phyloP scores from a whole-genome alignment of 345 rosid species.

The Kandelia obovata region DNA sequence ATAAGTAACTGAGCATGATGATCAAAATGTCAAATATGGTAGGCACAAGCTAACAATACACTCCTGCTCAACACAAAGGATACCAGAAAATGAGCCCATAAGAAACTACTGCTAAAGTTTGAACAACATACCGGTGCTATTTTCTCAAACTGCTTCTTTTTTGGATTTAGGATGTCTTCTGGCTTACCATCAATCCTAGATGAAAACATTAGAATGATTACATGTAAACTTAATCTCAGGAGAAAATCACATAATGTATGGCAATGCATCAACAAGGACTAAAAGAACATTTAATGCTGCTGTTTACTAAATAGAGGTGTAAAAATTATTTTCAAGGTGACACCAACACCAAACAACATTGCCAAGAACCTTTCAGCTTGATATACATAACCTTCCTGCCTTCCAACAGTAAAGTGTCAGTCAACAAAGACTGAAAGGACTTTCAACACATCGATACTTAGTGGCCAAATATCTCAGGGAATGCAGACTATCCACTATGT shows the following conservation, averaged over 20 bases:
- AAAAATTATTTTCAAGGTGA: background rate
- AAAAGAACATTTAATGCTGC: background rate
- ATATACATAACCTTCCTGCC: background rate
- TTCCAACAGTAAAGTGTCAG: background rate
- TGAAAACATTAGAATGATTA: conserved; percentile 7
- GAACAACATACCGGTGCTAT: conserved; percentile 68
- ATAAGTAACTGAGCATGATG: background rate
- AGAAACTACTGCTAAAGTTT: background rate
- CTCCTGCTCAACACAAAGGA: background rate
- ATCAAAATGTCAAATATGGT: background rate
- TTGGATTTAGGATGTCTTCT: conserved; percentile 91
- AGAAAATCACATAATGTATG: background rate
- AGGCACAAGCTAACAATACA: background rate
- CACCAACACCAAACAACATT: background rate
- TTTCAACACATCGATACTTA: background rate
- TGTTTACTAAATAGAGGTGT: background rate
- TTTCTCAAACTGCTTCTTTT: conserved; percentile 93
- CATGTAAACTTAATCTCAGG: background rate
- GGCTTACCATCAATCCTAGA: conserved; percentile 88
- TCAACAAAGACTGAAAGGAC: background rate
- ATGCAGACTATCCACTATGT: background rate
- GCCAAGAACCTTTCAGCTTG: background rate
- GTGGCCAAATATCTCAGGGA: background rate
- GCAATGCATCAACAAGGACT: background rate
- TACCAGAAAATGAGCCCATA: background rate